Percentiles rank a stretch among this genome's conserved stretches.
Conservation (phyloP, 257 asterid genomes). For the Solanum megistacrolobum region DNA sequence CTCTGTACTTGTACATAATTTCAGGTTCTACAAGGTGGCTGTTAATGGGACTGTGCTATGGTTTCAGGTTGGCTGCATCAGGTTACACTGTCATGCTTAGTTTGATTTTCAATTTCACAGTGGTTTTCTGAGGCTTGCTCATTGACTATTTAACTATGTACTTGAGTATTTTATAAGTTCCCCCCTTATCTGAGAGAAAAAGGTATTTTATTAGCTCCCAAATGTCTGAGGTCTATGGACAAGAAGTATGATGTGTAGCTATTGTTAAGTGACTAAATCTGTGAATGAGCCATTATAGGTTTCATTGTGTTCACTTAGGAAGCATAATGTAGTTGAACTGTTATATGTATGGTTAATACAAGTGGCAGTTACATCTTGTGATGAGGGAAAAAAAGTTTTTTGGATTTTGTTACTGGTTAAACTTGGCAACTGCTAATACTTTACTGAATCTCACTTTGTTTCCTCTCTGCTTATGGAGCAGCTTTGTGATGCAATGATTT, state of each 20-base stretch:
- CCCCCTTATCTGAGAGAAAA: background rate
- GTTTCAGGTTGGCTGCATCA: slow-evolving; percentile 97
- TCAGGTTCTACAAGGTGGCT: slow-evolving; percentile 85
- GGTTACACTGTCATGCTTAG: slow-evolving; percentile 40
- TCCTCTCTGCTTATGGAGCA: slow-evolving; percentile 42
- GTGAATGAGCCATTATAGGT: background rate
- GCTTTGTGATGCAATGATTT: slow-evolving; percentile 86
- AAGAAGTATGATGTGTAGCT: background rate
- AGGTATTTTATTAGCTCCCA: background rate
- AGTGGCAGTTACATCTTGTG: background rate
- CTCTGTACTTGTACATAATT: background rate
- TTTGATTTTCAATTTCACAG: background rate
- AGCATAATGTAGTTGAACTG: background rate
- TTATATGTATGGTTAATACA: background rate
- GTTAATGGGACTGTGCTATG: slow-evolving; percentile 77
- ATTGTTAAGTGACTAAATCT: background rate
- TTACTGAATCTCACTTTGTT: background rate
- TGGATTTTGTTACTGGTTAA: background rate
- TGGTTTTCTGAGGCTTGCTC: background rate
- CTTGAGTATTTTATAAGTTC: background rate
- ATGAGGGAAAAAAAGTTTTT: background rate
- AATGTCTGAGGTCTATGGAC: background rate
- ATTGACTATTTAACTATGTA: background rate
- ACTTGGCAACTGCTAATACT: background rate
- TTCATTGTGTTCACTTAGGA: background rate